phyloP scores from a whole-genome alignment of 768 basidiomycete genomes.

The Amanita pseudoporphyria region DNA sequence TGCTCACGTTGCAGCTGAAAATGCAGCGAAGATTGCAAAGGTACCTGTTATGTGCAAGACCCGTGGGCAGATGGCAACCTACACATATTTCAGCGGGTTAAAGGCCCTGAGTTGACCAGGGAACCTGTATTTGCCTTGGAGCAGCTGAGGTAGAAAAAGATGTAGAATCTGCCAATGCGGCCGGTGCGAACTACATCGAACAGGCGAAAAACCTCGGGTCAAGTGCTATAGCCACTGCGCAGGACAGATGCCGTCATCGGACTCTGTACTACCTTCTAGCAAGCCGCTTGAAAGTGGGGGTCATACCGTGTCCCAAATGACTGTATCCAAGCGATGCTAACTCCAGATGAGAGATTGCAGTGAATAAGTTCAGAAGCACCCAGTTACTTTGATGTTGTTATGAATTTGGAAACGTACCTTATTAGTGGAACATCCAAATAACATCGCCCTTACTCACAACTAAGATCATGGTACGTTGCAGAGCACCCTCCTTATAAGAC shows the following conservation, averaged over 20 bases:
- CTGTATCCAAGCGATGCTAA: not conserved
- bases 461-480: conserved; percentile 5
- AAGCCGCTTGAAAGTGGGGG: not conserved
- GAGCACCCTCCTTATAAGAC: not conserved
- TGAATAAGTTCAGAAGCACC: not conserved
- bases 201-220: conserved; percentile 42
- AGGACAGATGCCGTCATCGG: conserved; percentile 20
- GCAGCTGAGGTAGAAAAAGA: conserved; percentile 43
- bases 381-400: no score
- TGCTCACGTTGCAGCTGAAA: conserved; percentile 27
- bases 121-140: conserved; percentile 22
- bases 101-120: conserved; percentile 19
- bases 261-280: not conserved
- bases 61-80: not conserved
- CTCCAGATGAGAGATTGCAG: not conserved
- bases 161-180: conserved; percentile 35
- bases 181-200: conserved; percentile 40
- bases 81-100: conserved; percentile 21
- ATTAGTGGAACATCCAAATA: no score
- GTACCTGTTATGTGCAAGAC: conserved; percentile 19
- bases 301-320: not conserved
- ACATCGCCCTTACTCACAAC: not conserved
- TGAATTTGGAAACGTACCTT: no score
- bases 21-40: conserved; percentile 45
- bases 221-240: conserved; percentile 33